Base-by-base conservation (phyloP, 257 asterid species). In the Ehretia macrophylla region DNA sequence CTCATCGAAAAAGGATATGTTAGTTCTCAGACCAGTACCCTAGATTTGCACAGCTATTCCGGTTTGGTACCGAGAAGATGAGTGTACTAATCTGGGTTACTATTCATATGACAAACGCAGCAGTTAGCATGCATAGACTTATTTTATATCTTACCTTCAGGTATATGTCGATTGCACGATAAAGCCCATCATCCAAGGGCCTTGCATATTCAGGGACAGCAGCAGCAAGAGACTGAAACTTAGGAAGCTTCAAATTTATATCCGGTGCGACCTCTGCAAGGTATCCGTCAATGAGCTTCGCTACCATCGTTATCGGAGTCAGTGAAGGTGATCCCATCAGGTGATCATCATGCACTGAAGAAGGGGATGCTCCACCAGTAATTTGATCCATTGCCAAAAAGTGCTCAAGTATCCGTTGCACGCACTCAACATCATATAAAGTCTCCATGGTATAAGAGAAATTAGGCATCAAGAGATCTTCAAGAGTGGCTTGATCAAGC, bases 201-300 rank as follows among this genome's bases (percentile, higher is more conserved):
- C 98, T 81, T 3, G 95, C 97, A 21, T 88, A 88, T 64, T 92
- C 98, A 0, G 98, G 98, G 38, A 92, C 86, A 56, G 85, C 85
- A 57, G 90, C 92, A 59, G 96, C 95, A 63, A 92, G 88, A 61
- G 90, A 64, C 70, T 82, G 92, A 80, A 92, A 88, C 76, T 92
- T 88, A 44, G 95, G 88, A 27, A 84, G 86, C 74, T 92, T 92
- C 68, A 92, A 75, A 74, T 88, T 84, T 39, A 84, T 86, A 63
- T 92, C 98, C 10, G 98, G 90, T 44, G 98, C 98, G 17, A 92
- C 95, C 82, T 92, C 98, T 0, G 97, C 98, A 11, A 92, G 90
- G 78, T 75, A 91, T 19, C 98, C 98, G 55, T 91, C 98, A 21
- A 88, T 74, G 59, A 91, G 75, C 75, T 91, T 92, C 14, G 97